Evolutionary conservation across 169 alveolate genomes (phyloP), one percentile per base, ranked within the genome.

Genomic region (Plasmodium knowlesi): DNA sequence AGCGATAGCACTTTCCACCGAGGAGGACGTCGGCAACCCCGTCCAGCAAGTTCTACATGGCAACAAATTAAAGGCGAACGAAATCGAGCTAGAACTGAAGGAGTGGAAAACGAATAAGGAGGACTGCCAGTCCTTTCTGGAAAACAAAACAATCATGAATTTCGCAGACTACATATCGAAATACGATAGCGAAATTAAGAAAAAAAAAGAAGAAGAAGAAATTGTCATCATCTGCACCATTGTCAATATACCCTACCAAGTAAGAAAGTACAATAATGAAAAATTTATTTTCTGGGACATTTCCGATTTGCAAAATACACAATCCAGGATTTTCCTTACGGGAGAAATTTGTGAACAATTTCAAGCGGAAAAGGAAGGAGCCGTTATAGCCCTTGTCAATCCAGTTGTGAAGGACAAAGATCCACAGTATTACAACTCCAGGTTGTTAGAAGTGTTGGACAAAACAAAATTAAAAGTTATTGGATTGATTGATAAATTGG

Each of bases 161-260:
- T 79, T 88, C 19, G 25, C 57, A 14, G 94, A 88, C 5, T 88
- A 88, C n/a, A 78, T 88, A 19, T 70, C 82, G 16, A 88, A 88
- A 79, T 88, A 78, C 46, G 94, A 88, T 19, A 73, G 72, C 72
- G 89, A 88, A 37, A 88, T 88, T 54, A 88, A 88, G 50, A 53
- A 88, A 19, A 88, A 88, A 88, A 88, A 41, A 25, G 85, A 39
- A 0, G 10, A 46, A 16, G 67, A 84, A 32, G 93, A 84, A 14
- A 88, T 88, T 37, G 30, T 79, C 12, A 28, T 88, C 71, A 50
- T 88, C 14, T 88, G 94, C 46, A 79, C 88, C n/a, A 39, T 88
- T 57, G 94, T 88, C 19, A 88, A 88, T 88, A 79, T 88, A 32
- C 94, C 94, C 19, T 88, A 88, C 82, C 88, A 88, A 88, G 81